phyloP scores from a whole-genome alignment of 805 yeast species.

The Sugiyamaella valdiviana region DNA sequence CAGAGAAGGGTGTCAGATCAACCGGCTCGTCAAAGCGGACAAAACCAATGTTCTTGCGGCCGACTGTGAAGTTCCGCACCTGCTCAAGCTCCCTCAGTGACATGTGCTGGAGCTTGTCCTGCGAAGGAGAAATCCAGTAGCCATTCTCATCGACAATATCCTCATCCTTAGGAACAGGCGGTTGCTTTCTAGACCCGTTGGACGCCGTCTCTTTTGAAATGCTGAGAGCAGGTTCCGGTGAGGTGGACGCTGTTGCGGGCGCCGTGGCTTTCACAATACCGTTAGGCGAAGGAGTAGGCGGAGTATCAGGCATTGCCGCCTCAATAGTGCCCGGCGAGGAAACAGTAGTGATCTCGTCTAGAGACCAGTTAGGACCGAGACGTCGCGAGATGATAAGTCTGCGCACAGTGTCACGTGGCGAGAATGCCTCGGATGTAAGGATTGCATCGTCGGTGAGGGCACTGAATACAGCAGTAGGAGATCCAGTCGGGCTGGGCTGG shows the following conservation, averaged over 20 bases:
- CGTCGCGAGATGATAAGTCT: constrained; percentile 41
- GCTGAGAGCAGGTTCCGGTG: no score
- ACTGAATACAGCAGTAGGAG: constrained; percentile 32
- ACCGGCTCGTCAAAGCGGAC: constrained; percentile 76
- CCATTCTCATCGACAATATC: constrained; percentile 58
- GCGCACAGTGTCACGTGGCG: constrained; percentile 50
- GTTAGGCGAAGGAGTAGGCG: not conserved
- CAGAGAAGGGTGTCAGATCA: constrained; percentile 65
- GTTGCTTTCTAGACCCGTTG: no score
- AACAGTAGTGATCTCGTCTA: not conserved
- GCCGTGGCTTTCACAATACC: no score
- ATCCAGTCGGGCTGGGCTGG: not conserved
- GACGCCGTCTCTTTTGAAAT: not conserved
- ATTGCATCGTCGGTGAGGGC: constrained; percentile 60
- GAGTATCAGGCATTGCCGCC: not conserved
- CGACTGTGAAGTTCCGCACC: constrained; percentile 64
- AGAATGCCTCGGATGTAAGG: constrained; percentile 59
- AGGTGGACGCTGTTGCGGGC: no score
- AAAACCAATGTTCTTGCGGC: constrained; percentile 71
- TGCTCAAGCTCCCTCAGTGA: constrained; percentile 57
- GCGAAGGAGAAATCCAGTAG: constrained; percentile 81
- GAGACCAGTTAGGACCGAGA: not conserved
- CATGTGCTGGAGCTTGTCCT: constrained; percentile 53
- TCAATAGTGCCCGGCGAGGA: not conserved
- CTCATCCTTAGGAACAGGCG: constrained; percentile 31